Conservation (phyloP, 805 yeast genomes). For the Cyberlindnera maclurae region DNA sequence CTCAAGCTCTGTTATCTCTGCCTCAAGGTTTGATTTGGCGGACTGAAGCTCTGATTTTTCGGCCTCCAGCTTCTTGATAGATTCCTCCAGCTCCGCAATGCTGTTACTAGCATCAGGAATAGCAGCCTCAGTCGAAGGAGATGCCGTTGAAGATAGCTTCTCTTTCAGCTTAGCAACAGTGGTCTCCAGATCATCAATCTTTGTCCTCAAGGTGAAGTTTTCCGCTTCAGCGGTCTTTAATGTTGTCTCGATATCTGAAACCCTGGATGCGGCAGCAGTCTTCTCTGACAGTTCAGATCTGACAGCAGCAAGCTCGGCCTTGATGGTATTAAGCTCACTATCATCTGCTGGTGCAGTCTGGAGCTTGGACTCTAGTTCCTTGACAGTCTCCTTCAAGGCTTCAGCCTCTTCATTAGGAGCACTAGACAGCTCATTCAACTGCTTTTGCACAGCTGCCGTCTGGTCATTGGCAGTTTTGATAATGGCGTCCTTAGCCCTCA, state of each 20-base stretch:
- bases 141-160: not conserved
- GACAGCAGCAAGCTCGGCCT: conserved; percentile 8
- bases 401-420: conserved; percentile 15
- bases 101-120: no score
- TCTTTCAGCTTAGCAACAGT: conserved; percentile 1
- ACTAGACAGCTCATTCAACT: conserved; percentile 14
- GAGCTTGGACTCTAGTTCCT: conserved; percentile 9
- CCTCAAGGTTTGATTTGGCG: no score
- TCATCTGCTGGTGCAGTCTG: conserved; percentile 1
- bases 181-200: conserved; percentile 10
- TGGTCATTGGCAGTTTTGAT: conserved; percentile 6
- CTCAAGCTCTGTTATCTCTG: conserved; percentile 4
- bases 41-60: conserved; percentile 1
- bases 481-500: conserved; percentile 20
- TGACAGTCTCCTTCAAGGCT: conserved; percentile 8
- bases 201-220: conserved; percentile 29
- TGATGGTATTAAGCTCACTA: conserved; percentile 1
- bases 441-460: conserved; percentile 1
- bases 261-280: conserved; percentile 22
- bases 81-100: conserved; percentile 3
- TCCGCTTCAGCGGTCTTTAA: conserved; percentile 25
- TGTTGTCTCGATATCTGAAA: conserved; percentile 32
- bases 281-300: conserved; percentile 17
- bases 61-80: conserved; percentile 1
- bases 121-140: no score